Conservation (phyloP, 139 green algal genomes). For the Chlorella sorokiniana region DNA sequence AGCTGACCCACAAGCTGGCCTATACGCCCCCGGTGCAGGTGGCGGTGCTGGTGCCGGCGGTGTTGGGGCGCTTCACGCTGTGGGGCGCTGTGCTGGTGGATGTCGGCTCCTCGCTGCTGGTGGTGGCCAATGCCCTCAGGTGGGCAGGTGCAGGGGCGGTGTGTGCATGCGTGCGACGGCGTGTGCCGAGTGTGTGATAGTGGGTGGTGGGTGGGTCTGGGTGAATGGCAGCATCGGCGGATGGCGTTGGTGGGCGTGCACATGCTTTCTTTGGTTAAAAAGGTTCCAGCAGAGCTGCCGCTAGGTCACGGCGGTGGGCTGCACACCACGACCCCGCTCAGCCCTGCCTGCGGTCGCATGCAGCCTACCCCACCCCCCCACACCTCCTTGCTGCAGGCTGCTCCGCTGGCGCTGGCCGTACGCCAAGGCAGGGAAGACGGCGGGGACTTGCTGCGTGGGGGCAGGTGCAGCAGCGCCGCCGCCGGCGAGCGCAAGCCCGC, state of each 20-base stretch:
- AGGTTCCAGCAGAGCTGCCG: no score
- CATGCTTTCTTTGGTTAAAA: background rate
- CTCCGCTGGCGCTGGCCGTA: slow-evolving; percentile 14
- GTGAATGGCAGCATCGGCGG: no score
- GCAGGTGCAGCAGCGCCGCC: no score
- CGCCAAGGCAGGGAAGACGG: background rate
- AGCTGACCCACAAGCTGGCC: no score
- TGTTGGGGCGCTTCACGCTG: slow-evolving; percentile 51
- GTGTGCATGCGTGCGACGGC: background rate
- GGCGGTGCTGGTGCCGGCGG: slow-evolving; percentile 52
- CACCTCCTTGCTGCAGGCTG: background rate
- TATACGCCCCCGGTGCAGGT: background rate
- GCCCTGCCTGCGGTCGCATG: background rate
- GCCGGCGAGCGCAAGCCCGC: no score
- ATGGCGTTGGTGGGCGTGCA: no score
- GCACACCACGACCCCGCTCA: no score
- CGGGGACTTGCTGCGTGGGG: no score
- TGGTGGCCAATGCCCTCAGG: slow-evolving; percentile 62
- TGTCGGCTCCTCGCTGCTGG: slow-evolving; percentile 59
- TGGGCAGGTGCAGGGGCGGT: background rate
- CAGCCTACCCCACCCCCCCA: background rate
- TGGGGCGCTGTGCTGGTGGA: slow-evolving; percentile 71
- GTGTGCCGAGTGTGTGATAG: background rate
- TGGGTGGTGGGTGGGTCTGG: no score
- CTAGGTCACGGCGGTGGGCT: no score